phyloP scores from a whole-genome alignment of 139 green algal genomes.

The Coelastrella sp. region DNA sequence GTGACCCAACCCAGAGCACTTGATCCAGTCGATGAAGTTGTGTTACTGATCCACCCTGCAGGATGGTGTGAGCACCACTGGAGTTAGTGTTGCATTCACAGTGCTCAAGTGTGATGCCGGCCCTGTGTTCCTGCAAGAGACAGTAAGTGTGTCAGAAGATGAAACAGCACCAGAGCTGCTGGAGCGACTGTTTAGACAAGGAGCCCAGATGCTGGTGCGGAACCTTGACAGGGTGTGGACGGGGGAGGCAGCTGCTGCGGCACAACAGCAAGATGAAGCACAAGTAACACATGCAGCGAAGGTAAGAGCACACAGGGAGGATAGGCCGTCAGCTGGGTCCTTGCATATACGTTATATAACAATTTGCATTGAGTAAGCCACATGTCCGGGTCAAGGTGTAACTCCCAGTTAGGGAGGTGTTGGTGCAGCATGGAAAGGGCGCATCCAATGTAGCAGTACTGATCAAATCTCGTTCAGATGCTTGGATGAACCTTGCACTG shows the following conservation, averaged over 20 bases:
- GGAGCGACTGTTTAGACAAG: slow-evolving; percentile 76
- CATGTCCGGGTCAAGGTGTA: no score
- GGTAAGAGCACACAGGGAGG: slow-evolving; percentile 43
- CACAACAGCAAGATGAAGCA: slow-evolving; percentile 73
- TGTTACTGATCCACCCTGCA: slow-evolving; percentile 51
- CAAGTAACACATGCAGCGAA: slow-evolving; percentile 85
- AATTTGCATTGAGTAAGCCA: no score
- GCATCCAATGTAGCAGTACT: no score
- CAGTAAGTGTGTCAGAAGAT: slow-evolving; percentile 65
- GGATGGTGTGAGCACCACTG: slow-evolving; percentile 73
- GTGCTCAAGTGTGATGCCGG: slow-evolving; percentile 96
- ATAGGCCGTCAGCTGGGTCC: no score
- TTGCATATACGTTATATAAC: no score
- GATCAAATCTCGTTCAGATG: no score
- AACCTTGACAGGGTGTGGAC: slow-evolving; percentile 74
- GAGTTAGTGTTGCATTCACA: slow-evolving; percentile 94
- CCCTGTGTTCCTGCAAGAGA: slow-evolving; percentile 85
- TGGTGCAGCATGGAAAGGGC: no score
- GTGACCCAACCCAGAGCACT: no score
- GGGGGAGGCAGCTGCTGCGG: slow-evolving; percentile 58
- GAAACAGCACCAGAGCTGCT: slow-evolving; percentile 87
- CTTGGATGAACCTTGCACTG: no score
- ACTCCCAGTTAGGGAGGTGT: no score
- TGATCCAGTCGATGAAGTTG: neutral
- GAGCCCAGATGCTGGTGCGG: slow-evolving; percentile 77